Base-by-base conservation (phyloP, 2,329 filamentous ascomycete species). In the Nigrograna mackinnonii region DNA sequence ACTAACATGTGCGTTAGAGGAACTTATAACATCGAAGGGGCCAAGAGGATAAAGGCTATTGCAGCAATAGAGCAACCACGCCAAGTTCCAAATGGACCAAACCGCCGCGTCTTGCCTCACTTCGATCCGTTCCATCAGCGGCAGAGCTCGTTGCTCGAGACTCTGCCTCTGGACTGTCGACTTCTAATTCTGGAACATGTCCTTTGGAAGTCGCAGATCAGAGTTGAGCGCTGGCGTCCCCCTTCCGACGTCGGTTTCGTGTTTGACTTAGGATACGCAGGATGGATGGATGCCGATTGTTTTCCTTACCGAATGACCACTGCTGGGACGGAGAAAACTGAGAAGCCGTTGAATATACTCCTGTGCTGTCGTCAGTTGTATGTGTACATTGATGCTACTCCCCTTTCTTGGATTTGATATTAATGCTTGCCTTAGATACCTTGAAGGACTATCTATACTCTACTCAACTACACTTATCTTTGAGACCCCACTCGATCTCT, bases 381-480 rank as follows among this genome's bases (percentile, higher is more conserved):
- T 22, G 43, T 32, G 19, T 22, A 30, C 36, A 21, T 38, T 43
- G n/a, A 32, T 32, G 20, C 26, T 31, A n/a, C 22, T 39, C 30
- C 5, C 9, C 17, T 18, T 32, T 24, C 21, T 18, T 19, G 28
- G 37, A 37, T 18, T 37, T 47, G 13, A 44, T 43, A 16, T 20
- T 17, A 41, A 24, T n/a, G 18, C 17, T 44, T 34, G 37, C 11
- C 18, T 5, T 18, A 47, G 40, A 22, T 47, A 47, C 34, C 20
- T 31, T 32, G 44, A 47, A 41, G 41, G 14, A 24, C 37, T 43
- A 31, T 13, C 24, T 31, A 16, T 44, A 22, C 41, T 47, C 41
- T 47, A 47, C 44, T 47, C 44, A 38, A 44, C 37, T 5, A 44
- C 37, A 30, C 41, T 47, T 22, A 41, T 47, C 17, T 47, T 47